A percentile compares a stretch with the other conserved stretches of the same genome.
These are phyloP conservation scores for Tirmania nivea DNA, from an alignment of 495 filamentous ascomycete species.

Conservation along the genomic window DNA sequence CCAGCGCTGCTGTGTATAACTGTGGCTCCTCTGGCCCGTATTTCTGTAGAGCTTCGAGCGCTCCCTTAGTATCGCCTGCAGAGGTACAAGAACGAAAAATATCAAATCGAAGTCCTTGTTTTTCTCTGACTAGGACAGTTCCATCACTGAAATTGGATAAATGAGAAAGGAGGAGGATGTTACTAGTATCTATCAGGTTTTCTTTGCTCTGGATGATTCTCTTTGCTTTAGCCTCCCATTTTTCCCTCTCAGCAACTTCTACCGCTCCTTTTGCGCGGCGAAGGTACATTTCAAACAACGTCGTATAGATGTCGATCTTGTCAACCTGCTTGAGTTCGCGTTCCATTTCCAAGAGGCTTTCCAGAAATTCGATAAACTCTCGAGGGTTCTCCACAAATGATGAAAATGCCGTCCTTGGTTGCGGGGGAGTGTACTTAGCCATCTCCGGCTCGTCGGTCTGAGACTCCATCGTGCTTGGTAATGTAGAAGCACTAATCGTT, in stretches of 20 bases:
- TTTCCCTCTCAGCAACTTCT: slow-evolving; percentile 39
- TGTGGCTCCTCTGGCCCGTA: slow-evolving; percentile 86
- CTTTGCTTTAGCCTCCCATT: slow-evolving; percentile 84
- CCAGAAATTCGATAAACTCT: slow-evolving; percentile 76
- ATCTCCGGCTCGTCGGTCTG: slow-evolving; percentile 15
- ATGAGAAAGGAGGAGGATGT: slow-evolving; percentile 78
- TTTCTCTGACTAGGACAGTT: slow-evolving; percentile 77
- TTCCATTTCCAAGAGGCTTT: slow-evolving; percentile 49
- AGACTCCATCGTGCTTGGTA: background rate
- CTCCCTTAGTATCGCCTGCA: slow-evolving; percentile 74
- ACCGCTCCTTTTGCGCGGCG: slow-evolving; percentile 62
- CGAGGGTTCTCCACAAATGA: slow-evolving; percentile 85
- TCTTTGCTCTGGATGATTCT: slow-evolving; percentile 53
- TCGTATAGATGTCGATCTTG: slow-evolving; percentile 74
- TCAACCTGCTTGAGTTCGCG: slow-evolving; percentile 25
- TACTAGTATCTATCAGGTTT: slow-evolving; percentile 68
- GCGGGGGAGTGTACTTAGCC: slow-evolving; percentile 41
- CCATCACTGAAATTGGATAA: slow-evolving; percentile 78
- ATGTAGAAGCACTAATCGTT: background rate
- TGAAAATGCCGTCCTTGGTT: slow-evolving; percentile 80
- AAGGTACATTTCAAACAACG: slow-evolving; percentile 92
- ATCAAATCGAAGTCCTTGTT: slow-evolving; percentile 77
- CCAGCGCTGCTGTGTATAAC: slow-evolving; percentile 75
- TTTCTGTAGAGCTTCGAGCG: slow-evolving; percentile 68
- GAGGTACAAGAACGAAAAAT: slow-evolving; percentile 95